Percentiles rank a stretch among this genome's conserved stretches.
phyloP scores from a whole-genome alignment of 306 rosid species.

The Acacia crassicarpa region DNA sequence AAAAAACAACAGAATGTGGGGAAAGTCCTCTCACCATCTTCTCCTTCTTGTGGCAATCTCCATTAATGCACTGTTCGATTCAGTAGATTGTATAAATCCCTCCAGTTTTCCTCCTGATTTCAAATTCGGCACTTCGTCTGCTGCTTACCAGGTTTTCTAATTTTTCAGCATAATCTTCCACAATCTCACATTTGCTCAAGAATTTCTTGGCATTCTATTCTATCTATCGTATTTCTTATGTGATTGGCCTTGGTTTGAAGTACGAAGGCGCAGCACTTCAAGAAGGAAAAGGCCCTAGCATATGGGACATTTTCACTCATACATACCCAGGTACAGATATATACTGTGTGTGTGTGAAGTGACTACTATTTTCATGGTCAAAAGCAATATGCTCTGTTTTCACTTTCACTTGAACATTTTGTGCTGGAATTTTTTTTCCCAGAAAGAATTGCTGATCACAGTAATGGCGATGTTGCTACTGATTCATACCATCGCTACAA shows the following conservation, averaged over 20 bases:
- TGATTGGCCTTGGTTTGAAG: background rate
- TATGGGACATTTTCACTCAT: conserved; percentile 59
- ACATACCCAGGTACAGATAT: conserved; percentile 36
- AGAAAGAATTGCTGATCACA: conserved; percentile 14
- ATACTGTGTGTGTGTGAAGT: background rate
- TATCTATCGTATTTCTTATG: background rate
- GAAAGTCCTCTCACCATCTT: background rate
- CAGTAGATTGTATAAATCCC: background rate
- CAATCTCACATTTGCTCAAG: background rate
- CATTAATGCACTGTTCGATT: background rate
- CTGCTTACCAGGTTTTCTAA: conserved; percentile 1
- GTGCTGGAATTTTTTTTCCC: conserved; percentile 2
- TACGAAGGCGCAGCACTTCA: conserved; percentile 51
- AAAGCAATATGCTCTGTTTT: background rate
- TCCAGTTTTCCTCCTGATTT: background rate
- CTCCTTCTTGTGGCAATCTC: background rate
- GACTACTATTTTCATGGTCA: background rate
- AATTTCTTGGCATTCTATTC: background rate
- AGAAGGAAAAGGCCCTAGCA: conserved; percentile 54
- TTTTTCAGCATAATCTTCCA: background rate
- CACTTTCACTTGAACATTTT: background rate
- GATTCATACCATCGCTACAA: conserved; percentile 53
- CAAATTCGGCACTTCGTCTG: background rate
- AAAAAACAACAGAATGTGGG: background rate
- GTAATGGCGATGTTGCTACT: conserved; percentile 41